Percentiles rank a stretch among this genome's conserved stretches.
Evolutionary conservation across 352 stramenopile genomes (phyloP).

Genomic region (Phytophthora crassamura): DNA sequence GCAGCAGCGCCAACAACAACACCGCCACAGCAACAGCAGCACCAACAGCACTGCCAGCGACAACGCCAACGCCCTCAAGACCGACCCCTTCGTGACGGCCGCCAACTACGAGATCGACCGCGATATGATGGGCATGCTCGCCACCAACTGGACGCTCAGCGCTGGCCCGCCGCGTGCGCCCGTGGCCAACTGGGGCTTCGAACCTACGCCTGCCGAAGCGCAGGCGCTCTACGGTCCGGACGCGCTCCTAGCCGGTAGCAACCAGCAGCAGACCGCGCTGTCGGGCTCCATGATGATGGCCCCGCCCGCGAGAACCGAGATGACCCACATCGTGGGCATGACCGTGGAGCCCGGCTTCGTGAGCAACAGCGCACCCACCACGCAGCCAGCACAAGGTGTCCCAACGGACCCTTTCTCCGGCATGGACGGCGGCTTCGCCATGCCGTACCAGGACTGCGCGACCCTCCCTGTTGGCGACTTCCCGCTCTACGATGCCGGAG

Average conservation of each 20-base stretch:
- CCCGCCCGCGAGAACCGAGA: slow-evolving; percentile 11
- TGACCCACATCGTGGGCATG: slow-evolving; percentile 24
- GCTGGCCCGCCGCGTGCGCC: slow-evolving; percentile 11
- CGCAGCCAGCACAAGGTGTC: slow-evolving; percentile 1
- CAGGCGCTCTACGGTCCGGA: slow-evolving; percentile 17
- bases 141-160: slow-evolving; percentile 42
- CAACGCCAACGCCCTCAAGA: slow-evolving; percentile 9
- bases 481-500: slow-evolving; percentile 18
- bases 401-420: slow-evolving; percentile 7
- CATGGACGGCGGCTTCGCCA: slow-evolving; percentile 21
- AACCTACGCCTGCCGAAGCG: slow-evolving; percentile 5
- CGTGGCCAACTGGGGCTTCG: slow-evolving; percentile 22
- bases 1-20: background rate
- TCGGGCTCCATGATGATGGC: slow-evolving; percentile 25
- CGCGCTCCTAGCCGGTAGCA: background rate
- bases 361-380: slow-evolving; percentile 6
- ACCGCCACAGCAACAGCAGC: background rate
- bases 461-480: slow-evolving; percentile 25
- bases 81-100: slow-evolving; percentile 2
- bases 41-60: background rate
- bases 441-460: slow-evolving; percentile 30
- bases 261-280: slow-evolving; percentile 7
- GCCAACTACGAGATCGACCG: slow-evolving; percentile 33
- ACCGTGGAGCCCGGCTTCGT: slow-evolving; percentile 9
- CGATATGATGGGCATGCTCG: slow-evolving; percentile 45